phyloP scores from a whole-genome alignment of 352 stramenopile species.

The Phytophthora brassicae region DNA sequence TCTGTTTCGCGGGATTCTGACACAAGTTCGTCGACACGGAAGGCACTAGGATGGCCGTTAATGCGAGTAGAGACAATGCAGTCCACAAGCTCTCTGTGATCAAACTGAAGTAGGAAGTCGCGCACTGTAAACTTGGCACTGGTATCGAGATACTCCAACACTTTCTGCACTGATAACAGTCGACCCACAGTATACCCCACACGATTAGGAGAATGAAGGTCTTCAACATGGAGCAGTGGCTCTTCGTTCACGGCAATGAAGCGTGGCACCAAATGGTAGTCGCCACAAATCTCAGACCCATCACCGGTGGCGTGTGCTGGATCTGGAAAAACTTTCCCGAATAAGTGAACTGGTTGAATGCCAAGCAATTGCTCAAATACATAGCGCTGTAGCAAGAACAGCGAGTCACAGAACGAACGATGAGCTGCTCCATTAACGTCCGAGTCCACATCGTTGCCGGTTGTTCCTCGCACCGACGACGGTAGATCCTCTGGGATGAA shows the following conservation, averaged over 20 bases:
- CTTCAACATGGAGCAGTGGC: slow-evolving; percentile 59
- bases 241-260: slow-evolving; percentile 76
- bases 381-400: slow-evolving; percentile 75
- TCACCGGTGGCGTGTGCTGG: slow-evolving; percentile 55
- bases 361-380: slow-evolving; percentile 75
- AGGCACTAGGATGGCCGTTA: slow-evolving; percentile 57
- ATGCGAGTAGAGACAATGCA: slow-evolving; percentile 76
- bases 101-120: slow-evolving; percentile 53
- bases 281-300: slow-evolving; percentile 56
- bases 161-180: slow-evolving; percentile 60
- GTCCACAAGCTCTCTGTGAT: slow-evolving; percentile 57
- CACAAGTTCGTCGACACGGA: slow-evolving; percentile 64
- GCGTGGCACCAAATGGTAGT: slow-evolving; percentile 81
- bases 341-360: slow-evolving; percentile 74
- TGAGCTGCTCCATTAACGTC: slow-evolving; percentile 32
- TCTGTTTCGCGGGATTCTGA: slow-evolving; percentile 21
- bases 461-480: slow-evolving; percentile 37
- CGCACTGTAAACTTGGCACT: slow-evolving; percentile 51
- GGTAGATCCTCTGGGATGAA: slow-evolving; percentile 71
- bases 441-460: slow-evolving; percentile 23
- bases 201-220: slow-evolving; percentile 67
- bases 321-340: slow-evolving; percentile 63
- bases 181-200: slow-evolving; percentile 79
- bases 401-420: slow-evolving; percentile 46
- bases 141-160: slow-evolving; percentile 68